Percentiles rank a stretch among this genome's conserved stretches.
Conservation (phyloP, 768 basidiomycete genomes). For the Hericium erinaceus region DNA sequence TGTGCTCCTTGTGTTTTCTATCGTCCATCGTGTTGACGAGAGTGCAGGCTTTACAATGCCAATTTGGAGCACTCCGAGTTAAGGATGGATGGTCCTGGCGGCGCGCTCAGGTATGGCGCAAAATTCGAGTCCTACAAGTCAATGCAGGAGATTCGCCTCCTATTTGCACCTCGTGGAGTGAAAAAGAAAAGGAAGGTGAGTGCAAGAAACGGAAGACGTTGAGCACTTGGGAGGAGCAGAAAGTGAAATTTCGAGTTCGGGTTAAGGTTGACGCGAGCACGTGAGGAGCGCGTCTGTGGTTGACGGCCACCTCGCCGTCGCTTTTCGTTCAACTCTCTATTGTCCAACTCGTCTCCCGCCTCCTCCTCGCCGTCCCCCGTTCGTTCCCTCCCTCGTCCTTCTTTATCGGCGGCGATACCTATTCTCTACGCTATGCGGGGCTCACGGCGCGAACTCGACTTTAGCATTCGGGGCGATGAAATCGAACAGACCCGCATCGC, state of each 20-base stretch:
- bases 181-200: no score
- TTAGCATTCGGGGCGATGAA: constrained; percentile 61
- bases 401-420: background rate
- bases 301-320: background rate
- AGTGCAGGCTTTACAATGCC: background rate
- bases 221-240: no score
- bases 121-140: no score
- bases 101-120: no score
- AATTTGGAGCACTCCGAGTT: background rate
- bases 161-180: no score
- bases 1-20: constrained; percentile 75
- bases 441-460: constrained; percentile 22
- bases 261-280: background rate
- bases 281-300: background rate
- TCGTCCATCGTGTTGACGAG: constrained; percentile 32
- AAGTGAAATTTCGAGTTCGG: background rate
- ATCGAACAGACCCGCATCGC: constrained; percentile 68
- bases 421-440: background rate
- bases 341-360: background rate
- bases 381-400: background rate
- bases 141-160: no score
- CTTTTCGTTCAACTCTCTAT: background rate
- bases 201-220: no score
- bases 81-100: no score
- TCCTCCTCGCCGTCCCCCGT: background rate